Evolutionary conservation across 441 rosid species (phyloP), one percentile per base, ranked within the genome.

Genomic region (Erodium texanum): DNA sequence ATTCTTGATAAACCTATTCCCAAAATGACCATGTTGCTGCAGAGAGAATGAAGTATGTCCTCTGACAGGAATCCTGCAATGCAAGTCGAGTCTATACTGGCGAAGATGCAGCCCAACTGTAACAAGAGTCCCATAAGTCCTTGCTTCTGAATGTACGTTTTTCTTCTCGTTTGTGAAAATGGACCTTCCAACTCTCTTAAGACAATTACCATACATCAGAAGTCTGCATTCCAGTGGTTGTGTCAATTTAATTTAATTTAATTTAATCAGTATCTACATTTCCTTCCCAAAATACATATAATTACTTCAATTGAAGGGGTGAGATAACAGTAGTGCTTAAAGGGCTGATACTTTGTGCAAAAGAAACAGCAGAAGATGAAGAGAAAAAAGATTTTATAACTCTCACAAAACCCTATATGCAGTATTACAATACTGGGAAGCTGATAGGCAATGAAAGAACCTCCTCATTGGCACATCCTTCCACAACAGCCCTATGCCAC

Each of bases 221-320:
- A 81, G 71, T 63, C 98, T 92, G 87, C 88, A 82, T 38, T 65
- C 50, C 58, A 71, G 75, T 58, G 74, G 48, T 68, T 24, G 65
- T 18, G 66, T 66, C 15, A 71, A 2, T 48, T 70, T 56, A 56
- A 1, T 27, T 27, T 27, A 27, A n/a, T n/a, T n/a, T n/a, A n/a
- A n/a, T n/a, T n/a, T n/a, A n/a, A n/a, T 22, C 62, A 56, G 62
- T 19, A 19, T 56, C 24, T 20, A 56, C 62, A 6, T 19, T 20
- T 20, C 2, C 16, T 10, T 56, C 62, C 62, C 24, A 19, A 5
- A 24, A 56, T 56, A 56, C 11, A 7, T 20, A 56, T 10, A 56
- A 8, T 56, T 56, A 56, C 62, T 54, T 18, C 6, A 54, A 54
- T 16, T 19, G 10, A 19, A 54, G 61, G 61, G 61, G 61, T 54